Conservation (phyloP, 441 rosid species). For the Lepidium campestre region DNA sequence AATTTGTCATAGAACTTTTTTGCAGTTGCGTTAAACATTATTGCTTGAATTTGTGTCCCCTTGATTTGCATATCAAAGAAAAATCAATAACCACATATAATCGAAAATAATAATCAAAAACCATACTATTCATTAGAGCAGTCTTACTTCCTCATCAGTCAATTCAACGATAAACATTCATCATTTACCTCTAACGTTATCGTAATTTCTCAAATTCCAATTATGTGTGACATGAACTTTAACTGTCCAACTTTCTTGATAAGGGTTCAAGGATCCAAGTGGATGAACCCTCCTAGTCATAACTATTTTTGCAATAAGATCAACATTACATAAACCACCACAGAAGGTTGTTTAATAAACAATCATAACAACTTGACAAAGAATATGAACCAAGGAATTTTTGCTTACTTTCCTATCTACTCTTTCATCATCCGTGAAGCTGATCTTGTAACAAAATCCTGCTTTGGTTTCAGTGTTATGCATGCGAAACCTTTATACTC, state of each 20-base stretch:
- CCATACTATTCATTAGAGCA: background rate
- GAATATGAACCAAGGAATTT: background rate
- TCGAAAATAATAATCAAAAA: background rate
- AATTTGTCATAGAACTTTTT: too few relatives aligned
- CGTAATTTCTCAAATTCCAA: slow-evolving; percentile 74
- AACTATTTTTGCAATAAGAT: slow-evolving; percentile 74
- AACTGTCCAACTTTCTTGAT: slow-evolving; percentile 93
- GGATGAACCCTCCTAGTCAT: slow-evolving; percentile 95
- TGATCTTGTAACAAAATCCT: slow-evolving; percentile 58
- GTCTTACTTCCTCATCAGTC: slow-evolving; percentile 87
- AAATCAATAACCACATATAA: background rate
- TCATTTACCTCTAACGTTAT: slow-evolving; percentile 85
- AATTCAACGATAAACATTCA: slow-evolving; percentile 94
- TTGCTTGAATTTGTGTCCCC: slow-evolving; percentile 95
- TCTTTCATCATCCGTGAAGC: slow-evolving; percentile 82
- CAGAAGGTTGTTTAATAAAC: background rate
- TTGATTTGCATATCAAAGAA: slow-evolving; percentile 12
- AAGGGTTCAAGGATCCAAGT: slow-evolving; percentile 86
- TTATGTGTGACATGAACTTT: slow-evolving; percentile 86
- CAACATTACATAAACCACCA: slow-evolving; percentile 46
- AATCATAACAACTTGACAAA: too few relatives aligned
- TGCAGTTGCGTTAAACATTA: too few relatives aligned
- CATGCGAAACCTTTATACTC: slow-evolving; percentile 21
- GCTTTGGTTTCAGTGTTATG: slow-evolving; percentile 58
- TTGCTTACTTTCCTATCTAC: slow-evolving; percentile 62